Base-by-base conservation (phyloP, 2,329 filamentous ascomycete genomes). In the Penicillium sp. region DNA sequence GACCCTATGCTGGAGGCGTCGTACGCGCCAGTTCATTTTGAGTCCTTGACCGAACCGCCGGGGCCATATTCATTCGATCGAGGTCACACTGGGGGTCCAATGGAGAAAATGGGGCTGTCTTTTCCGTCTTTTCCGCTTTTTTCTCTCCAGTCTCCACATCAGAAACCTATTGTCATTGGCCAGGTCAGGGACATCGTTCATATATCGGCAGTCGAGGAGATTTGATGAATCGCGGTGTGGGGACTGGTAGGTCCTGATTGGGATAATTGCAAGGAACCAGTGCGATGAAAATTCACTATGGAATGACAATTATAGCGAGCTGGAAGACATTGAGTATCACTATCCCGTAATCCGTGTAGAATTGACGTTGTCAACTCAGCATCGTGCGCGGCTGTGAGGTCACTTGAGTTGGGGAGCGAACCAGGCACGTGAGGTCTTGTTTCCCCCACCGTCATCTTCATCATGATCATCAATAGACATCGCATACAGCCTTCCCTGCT, bases 221-320 rank as follows among this genome's bases (percentile, higher is more conserved):
- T 46, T 51, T 33, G 46, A 51, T 22, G 28, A 22, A 35, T 33
- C 16, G 28, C 46, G 28, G 46, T 51, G 46, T 51, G 46, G 46
- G 46, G 46, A 28, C 3, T 49, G 45, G 33, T 14, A 33, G 19
- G 28, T 30, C 14, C n/a, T 6, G 33, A 2, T 4, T 19, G 28
- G 35, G 28, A n/a, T 28, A 22, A 35, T n/a, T 10, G 48, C 28
- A 35, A 51, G 48, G 48, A 30, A 51, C 3, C 28, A n/a, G 28
- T 22, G n/a, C 46, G 19, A 11, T 25, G 14, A 7, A 19, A 22
- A 7, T 19, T 10, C 28, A 35, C 22, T n/a, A 33, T 49, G 2
- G 19, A 49, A 51, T 22, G 46, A 35, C 2, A 6, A 35, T 6
- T n/a, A 1, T 22, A 14, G 4, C 3, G n/a, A n/a, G 22, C 46